Conservation (phyloP, 306 rosid genomes). For the Rosa chinensis region DNA sequence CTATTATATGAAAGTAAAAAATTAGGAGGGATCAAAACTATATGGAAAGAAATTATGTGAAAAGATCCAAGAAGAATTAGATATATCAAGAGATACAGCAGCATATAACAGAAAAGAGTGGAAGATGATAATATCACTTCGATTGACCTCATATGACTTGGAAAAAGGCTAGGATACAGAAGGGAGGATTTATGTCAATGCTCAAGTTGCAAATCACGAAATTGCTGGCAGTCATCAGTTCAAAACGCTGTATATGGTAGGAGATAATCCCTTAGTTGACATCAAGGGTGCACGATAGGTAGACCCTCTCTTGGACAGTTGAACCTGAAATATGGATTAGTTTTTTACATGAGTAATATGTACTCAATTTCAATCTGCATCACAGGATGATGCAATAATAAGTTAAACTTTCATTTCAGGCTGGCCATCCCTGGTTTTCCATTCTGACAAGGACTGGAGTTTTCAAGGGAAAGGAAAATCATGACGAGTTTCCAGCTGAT, state of each 20-base stretch:
- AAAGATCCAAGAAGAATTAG: background rate
- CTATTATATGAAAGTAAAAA: background rate
- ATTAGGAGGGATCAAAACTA: background rate
- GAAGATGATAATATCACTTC: background rate
- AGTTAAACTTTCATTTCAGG: conserved; percentile 46
- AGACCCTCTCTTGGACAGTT: conserved; percentile 16
- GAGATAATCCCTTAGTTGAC: conserved; percentile 93
- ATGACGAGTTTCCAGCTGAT: conserved; percentile 37
- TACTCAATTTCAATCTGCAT: conserved; percentile 5
- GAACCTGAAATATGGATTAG: background rate
- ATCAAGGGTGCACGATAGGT: conserved; percentile 82
- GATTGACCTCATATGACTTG: background rate
- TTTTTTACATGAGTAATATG: background rate
- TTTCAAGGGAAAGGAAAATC: conserved; percentile 83
- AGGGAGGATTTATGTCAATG: background rate
- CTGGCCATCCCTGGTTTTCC: conserved; percentile 94
- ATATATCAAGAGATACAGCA: background rate
- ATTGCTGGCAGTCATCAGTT: conserved; percentile 39
- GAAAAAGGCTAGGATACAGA: conserved; percentile 2
- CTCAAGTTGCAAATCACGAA: conserved; percentile 20
- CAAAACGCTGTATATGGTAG: conserved; percentile 80
- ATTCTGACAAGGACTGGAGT: conserved; percentile 92
- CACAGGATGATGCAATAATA: conserved; percentile 2
- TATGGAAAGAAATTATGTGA: background rate
- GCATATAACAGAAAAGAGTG: background rate